A percentile compares a stretch with the other conserved stretches of the same genome.
Conservation (phyloP, 768 basidiomycete species). For the Lentinula boryana region DNA sequence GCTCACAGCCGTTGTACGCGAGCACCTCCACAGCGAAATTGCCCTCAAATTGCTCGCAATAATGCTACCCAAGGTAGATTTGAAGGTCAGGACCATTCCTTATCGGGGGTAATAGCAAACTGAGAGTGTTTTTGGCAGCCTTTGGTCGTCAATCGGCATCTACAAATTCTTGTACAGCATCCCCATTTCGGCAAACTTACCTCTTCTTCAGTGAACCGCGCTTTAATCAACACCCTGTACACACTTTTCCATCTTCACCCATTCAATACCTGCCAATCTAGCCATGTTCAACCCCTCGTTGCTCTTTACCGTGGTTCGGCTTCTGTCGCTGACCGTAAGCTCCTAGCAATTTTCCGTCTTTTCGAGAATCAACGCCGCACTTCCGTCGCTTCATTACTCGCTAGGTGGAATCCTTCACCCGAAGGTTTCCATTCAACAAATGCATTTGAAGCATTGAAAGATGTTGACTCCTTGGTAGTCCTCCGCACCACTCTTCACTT, state of each 20-base stretch:
- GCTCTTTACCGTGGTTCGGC: slow-evolving; percentile 71
- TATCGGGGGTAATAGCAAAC: background rate
- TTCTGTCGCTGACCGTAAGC: slow-evolving; percentile 52
- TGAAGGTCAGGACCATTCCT: slow-evolving; percentile 51
- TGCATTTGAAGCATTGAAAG: slow-evolving; percentile 61
- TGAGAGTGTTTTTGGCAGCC: slow-evolving; percentile 39
- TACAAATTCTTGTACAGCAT: slow-evolving; percentile 75
- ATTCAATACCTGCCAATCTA: slow-evolving; percentile 77
- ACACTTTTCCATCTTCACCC: slow-evolving; percentile 73
- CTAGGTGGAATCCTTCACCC: slow-evolving; percentile 53
- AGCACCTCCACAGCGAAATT: slow-evolving; percentile 38
- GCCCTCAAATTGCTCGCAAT: slow-evolving; percentile 38
- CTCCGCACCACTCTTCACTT: slow-evolving; percentile 69
- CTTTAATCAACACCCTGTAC: slow-evolving; percentile 51
- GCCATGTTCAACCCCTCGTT: slow-evolving; percentile 74
- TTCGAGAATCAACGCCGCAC: slow-evolving; percentile 69
- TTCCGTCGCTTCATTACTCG: slow-evolving; percentile 59
- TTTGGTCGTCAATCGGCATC: slow-evolving; percentile 60
- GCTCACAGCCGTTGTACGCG: slow-evolving; percentile 55
- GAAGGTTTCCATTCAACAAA: slow-evolving; percentile 33
- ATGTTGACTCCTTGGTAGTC: slow-evolving; percentile 60
- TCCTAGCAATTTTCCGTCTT: slow-evolving; percentile 72
- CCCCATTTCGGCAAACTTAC: slow-evolving; percentile 51
- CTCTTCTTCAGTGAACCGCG: slow-evolving; percentile 25
- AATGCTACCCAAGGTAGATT: slow-evolving; percentile 31